A percentile compares a stretch with the other conserved stretches of the same genome.
phyloP scores from a whole-genome alignment of 106 monocot genomes.

The Dendrobium huoshanense region DNA sequence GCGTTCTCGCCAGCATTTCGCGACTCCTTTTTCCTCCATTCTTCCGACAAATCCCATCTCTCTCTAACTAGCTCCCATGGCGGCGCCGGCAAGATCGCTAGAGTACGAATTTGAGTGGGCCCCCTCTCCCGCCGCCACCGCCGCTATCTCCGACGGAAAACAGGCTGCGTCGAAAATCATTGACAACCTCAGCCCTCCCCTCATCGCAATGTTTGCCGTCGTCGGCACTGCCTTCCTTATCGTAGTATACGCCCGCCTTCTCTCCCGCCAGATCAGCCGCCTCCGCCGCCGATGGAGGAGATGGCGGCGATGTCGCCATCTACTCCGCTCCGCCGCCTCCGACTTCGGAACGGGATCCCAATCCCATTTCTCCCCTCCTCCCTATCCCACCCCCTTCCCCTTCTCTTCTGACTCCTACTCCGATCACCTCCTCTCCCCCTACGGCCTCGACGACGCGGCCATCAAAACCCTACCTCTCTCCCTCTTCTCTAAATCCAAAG shows the following conservation, averaged over 20 bases:
- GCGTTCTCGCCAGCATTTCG: too few species aligned
- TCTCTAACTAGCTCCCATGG: not conserved
- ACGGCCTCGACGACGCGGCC: constrained; percentile 69
- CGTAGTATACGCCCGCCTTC: constrained; percentile 55
- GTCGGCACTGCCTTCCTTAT: constrained; percentile 67
- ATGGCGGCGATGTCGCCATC: constrained; percentile 29
- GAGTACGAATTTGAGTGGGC: constrained; percentile 21
- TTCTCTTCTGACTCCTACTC: constrained; percentile 18
- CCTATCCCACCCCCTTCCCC: constrained; percentile 9
- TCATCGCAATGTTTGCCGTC: constrained; percentile 84
- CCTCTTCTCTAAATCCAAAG: constrained; percentile 38
- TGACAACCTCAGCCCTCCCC: constrained; percentile 51
- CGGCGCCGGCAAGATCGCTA: constrained; percentile 26
- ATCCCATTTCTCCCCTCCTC: not conserved
- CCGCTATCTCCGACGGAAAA: not conserved
- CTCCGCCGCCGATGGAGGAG: constrained; percentile 15
- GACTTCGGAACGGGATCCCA: constrained; percentile 3
- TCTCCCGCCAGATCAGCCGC: constrained; percentile 41
- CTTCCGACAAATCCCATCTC: not conserved
- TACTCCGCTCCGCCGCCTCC: constrained; percentile 16
- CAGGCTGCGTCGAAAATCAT: not conserved
- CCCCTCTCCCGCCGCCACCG: not conserved
- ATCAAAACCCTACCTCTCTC: constrained; percentile 74
- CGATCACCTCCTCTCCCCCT: constrained; percentile 48
- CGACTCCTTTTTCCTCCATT: not conserved